Evolutionary conservation across 306 rosid genomes (phyloP).

Genomic region (Abrus precatorius): DNA sequence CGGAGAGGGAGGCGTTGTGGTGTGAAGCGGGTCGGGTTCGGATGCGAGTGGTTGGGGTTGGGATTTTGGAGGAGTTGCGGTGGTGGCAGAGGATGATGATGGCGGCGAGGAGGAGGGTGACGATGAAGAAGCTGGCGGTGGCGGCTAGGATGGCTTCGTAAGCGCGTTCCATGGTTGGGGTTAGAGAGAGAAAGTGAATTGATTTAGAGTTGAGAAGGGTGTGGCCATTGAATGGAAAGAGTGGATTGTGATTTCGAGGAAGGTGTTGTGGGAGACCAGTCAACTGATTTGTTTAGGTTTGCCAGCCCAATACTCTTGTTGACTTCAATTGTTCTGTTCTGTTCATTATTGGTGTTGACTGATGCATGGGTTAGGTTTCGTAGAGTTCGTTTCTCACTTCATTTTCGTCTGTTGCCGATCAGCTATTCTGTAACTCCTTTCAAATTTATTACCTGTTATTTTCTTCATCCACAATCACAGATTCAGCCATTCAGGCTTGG

Average conservation of each 20-base stretch:
- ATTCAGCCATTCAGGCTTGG: no score
- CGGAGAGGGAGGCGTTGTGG: constrained; percentile 42
- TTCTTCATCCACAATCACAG: no score
- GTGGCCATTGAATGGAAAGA: not conserved
- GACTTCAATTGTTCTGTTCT: not conserved
- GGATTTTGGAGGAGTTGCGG: constrained; percentile 38
- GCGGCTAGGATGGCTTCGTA: constrained; percentile 57
- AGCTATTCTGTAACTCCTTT: not conserved
- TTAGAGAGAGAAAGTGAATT: not conserved
- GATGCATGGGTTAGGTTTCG: not conserved
- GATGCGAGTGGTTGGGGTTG: not conserved
- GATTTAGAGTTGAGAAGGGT: not conserved
- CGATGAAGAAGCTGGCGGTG: constrained; percentile 59
- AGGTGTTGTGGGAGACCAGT: constrained; percentile 39
- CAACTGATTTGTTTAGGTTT: not conserved
- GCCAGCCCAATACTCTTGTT: not conserved
- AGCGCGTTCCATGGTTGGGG: constrained; percentile 19
- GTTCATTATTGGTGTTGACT: not conserved
- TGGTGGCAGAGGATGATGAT: constrained; percentile 52
- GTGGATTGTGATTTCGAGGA: constrained; percentile 33
- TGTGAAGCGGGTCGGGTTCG: constrained; percentile 1
- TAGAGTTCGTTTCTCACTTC: not conserved
- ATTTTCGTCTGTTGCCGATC: not conserved
- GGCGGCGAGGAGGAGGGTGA: constrained; percentile 55
- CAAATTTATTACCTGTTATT: no score